These are phyloP conservation scores for Saccharomyces hybrid DNA, from an alignment of 1,139 yeast genomes.

Conservation along the genomic window DNA sequence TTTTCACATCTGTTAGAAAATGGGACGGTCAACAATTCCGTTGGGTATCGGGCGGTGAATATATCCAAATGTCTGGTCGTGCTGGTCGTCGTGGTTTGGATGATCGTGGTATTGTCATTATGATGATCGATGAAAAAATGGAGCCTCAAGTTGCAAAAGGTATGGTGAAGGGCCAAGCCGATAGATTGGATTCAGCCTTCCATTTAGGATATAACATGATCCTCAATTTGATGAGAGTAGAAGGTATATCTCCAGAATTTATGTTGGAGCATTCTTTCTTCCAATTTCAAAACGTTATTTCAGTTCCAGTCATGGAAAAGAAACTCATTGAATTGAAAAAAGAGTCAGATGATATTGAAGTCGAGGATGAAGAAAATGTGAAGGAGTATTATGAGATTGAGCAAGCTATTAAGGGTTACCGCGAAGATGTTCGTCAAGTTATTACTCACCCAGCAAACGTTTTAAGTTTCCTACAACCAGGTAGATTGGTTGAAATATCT, in stretches of 20 bases:
- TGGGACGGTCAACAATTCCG: constrained; percentile 97
- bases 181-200: constrained; percentile 91
- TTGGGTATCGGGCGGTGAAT: constrained; percentile 99
- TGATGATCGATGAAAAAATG: constrained; percentile 99
- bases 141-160: constrained; percentile 98
- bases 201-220: constrained; percentile 97
- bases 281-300: constrained; percentile 89
- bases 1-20: constrained; percentile 92
- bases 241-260: constrained; percentile 95
- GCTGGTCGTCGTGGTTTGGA: constrained; percentile 99
- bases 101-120: constrained; percentile 96
- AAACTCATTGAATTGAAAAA: constrained; percentile 47
- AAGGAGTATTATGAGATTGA: constrained; percentile 78
- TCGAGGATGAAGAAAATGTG: constrained; percentile 68
- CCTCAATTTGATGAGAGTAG: constrained; percentile 88
- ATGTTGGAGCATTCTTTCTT: constrained; percentile 91
- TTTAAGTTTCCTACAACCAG: constrained; percentile 77
- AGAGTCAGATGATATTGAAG: constrained; percentile 40
- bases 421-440: constrained; percentile 71
- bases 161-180: constrained; percentile 98
- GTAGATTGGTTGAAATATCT: constrained; percentile 69
- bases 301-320: constrained; percentile 76
- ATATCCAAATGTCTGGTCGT: constrained; percentile 98
- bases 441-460: constrained; percentile 90
- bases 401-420: constrained; percentile 60